phyloP scores from a whole-genome alignment of 2,329 filamentous ascomycete genomes.

The Botrytis sinoallii region DNA sequence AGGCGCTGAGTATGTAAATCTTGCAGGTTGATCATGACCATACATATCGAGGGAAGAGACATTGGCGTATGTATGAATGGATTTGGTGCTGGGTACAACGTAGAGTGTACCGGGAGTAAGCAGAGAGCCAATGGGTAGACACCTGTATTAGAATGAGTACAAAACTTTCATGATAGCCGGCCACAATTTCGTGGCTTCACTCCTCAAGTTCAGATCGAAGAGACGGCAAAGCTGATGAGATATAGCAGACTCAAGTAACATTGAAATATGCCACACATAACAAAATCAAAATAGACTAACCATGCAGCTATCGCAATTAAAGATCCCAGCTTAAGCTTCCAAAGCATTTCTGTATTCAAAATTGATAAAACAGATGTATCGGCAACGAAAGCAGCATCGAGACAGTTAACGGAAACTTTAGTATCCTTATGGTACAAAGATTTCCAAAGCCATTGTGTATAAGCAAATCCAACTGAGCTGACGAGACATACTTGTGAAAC shows the following conservation, averaged over 20 bases:
- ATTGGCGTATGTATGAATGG: background rate
- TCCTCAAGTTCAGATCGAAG: background rate
- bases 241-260: background rate
- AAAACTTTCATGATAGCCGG: background rate
- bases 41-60: slow-evolving; percentile 20
- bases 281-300: slow-evolving; percentile 5
- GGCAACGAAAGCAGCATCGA: slow-evolving; percentile 24
- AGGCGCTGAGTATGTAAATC: slow-evolving; percentile 20
- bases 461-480: slow-evolving; percentile 21
- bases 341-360: slow-evolving; percentile 23
- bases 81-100: slow-evolving; percentile 18
- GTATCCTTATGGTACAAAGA: slow-evolving; percentile 19
- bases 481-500: slow-evolving; percentile 22
- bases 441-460: slow-evolving; percentile 25
- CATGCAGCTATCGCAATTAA: slow-evolving; percentile 21
- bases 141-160: background rate
- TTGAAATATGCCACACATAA: background rate
- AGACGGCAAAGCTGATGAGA: background rate
- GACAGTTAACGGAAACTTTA: slow-evolving; percentile 19
- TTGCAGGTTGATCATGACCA: background rate
- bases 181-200: background rate
- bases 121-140: slow-evolving; percentile 17
- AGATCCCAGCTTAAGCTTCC: slow-evolving; percentile 23
- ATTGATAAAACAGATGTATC: slow-evolving; percentile 16
- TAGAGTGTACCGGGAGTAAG: slow-evolving; percentile 25